Conservation (phyloP, 2,329 filamentous ascomycete genomes). For the Xylaria sp. region DNA sequence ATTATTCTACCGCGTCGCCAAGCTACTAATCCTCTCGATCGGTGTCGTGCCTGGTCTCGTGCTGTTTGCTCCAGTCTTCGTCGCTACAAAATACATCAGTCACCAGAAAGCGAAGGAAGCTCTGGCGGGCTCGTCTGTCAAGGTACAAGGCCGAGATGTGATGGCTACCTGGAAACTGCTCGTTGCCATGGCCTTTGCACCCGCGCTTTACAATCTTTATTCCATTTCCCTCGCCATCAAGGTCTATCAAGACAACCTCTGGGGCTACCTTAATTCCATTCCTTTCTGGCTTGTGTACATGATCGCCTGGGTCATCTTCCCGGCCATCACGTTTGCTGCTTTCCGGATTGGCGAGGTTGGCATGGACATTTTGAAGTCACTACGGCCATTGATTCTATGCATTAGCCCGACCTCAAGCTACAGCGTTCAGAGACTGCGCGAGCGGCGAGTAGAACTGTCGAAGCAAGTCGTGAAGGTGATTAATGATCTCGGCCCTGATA, state of each 20-base stretch:
- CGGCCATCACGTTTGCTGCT: slow-evolving; percentile 88
- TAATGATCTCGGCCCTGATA: slow-evolving; percentile 92
- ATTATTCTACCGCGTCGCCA: slow-evolving; percentile 81
- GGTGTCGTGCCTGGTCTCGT: slow-evolving; percentile 87
- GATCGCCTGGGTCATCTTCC: slow-evolving; percentile 82
- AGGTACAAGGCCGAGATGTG: slow-evolving; percentile 87
- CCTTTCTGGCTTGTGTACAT: slow-evolving; percentile 81
- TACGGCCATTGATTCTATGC: slow-evolving; percentile 86
- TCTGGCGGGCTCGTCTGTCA: slow-evolving; percentile 85
- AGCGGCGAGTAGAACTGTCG: slow-evolving; percentile 77
- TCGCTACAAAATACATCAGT: slow-evolving; percentile 84
- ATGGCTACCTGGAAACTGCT: slow-evolving; percentile 95
- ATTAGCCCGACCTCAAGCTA: slow-evolving; percentile 86
- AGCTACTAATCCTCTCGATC: slow-evolving; percentile 79
- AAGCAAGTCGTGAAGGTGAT: slow-evolving; percentile 88
- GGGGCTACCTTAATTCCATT: slow-evolving; percentile 81
- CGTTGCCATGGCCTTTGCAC: slow-evolving; percentile 85
- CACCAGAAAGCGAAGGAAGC: slow-evolving; percentile 84
- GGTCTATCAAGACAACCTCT: slow-evolving; percentile 82
- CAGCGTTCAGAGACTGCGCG: slow-evolving; percentile 80
- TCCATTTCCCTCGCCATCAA: slow-evolving; percentile 77
- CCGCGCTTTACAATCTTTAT: slow-evolving; percentile 84
- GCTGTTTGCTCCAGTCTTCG: slow-evolving; percentile 89
- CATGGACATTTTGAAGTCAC: slow-evolving; percentile 97
- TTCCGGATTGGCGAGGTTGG: slow-evolving; percentile 97